Conservation (phyloP, 2,329 filamentous ascomycete species). For the Dothideomycetidae sp. region DNA sequence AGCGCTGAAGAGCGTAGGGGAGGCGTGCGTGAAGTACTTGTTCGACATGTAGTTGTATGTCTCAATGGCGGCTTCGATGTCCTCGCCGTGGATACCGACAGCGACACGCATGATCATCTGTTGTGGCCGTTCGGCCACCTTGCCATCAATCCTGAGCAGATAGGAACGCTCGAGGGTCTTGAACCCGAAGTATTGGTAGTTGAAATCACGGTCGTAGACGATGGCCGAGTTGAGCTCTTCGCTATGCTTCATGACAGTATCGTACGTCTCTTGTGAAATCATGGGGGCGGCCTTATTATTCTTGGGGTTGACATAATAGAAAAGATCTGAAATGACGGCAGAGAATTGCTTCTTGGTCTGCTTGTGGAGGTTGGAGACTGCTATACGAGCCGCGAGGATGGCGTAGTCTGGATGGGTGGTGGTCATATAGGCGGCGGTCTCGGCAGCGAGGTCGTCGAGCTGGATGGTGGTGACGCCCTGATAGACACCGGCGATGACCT, state of each 20-base stretch:
- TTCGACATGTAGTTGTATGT: constrained; percentile 98
- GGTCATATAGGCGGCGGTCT: constrained; percentile 99
- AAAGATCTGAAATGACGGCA: constrained; percentile 82
- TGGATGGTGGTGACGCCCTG: constrained; percentile 94
- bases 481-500: constrained; percentile 98
- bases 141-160: constrained; percentile 84
- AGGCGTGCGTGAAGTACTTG: constrained; percentile 97
- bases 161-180: constrained; percentile 98
- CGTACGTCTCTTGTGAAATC: constrained; percentile 84
- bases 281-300: constrained; percentile 74
- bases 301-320: constrained; percentile 91
- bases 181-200: constrained; percentile 99
- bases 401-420: constrained; percentile 98
- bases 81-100: constrained; percentile 88
- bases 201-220: constrained; percentile 98
- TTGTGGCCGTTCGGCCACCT: constrained; percentile 92
- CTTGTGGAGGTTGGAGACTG: constrained; percentile 98
- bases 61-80: constrained; percentile 89
- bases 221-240: constrained; percentile 98
- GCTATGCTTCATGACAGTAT: constrained; percentile 87
- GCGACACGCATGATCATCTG: constrained; percentile 99
- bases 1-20: constrained; percentile 94
- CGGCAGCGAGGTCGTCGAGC: constrained; percentile 90
- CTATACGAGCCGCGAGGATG: constrained; percentile 93
- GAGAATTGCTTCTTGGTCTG: constrained; percentile 99